Conservation (phyloP, 2,329 filamentous ascomycete genomes). For the Immersiporthe knoxdaviesiana region DNA sequence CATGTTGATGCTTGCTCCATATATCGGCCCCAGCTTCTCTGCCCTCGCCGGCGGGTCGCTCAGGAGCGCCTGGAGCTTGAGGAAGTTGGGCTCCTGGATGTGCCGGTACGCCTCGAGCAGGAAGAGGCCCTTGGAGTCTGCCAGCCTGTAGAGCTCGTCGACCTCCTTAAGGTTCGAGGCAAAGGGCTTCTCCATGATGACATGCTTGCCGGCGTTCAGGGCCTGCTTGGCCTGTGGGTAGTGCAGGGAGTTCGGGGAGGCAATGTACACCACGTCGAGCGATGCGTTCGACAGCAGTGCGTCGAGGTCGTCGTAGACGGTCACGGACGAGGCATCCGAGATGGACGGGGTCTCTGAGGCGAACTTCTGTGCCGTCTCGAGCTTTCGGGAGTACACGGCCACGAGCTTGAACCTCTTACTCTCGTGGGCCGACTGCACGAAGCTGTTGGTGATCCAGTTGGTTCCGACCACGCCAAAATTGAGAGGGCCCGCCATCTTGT, state of each 20-base stretch:
- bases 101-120: slow-evolving; percentile 30
- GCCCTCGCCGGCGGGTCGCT: slow-evolving; percentile 17
- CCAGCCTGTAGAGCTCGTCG: slow-evolving; percentile 50
- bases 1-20: slow-evolving; percentile 27
- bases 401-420: slow-evolving; percentile 25
- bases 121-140: slow-evolving; percentile 27
- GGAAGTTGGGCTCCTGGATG: slow-evolving; percentile 29
- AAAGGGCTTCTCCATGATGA: slow-evolving; percentile 59
- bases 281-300: slow-evolving; percentile 30
- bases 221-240: slow-evolving; percentile 50
- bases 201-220: slow-evolving; percentile 56
- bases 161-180: slow-evolving; percentile 53
- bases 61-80: slow-evolving; percentile 24
- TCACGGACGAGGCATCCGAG: slow-evolving; percentile 20
- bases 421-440: slow-evolving; percentile 28
- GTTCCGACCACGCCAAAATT: slow-evolving; percentile 28
- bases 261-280: slow-evolving; percentile 42
- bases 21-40: slow-evolving; percentile 25
- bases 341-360: slow-evolving; percentile 24
- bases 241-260: slow-evolving; percentile 54
- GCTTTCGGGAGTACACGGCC: slow-evolving; percentile 26
- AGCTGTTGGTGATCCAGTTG: slow-evolving; percentile 29
- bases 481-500: slow-evolving; percentile 22
- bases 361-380: slow-evolving; percentile 26
- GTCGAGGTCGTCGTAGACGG: slow-evolving; percentile 28